These are phyloP conservation scores for Stemphylium beticola DNA, from an alignment of 2,329 filamentous ascomycete genomes.

Conservation along the genomic window DNA sequence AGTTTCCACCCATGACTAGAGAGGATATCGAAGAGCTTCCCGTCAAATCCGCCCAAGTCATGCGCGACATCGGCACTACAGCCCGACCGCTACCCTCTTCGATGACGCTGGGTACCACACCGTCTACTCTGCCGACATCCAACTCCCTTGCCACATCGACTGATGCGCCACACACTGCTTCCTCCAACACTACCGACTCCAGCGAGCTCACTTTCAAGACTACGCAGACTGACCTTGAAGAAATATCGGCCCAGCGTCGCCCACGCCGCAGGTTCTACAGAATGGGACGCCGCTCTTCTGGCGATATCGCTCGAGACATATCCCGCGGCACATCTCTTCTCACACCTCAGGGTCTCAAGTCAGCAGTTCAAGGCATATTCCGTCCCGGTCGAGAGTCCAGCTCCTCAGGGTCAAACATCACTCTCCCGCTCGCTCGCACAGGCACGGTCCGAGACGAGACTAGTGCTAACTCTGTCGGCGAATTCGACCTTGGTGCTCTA, in stretches of 20 bases:
- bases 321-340: conserved; percentile 21
- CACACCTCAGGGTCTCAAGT: conserved; percentile 34
- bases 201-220: conserved; percentile 41
- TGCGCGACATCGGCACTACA: conserved; percentile 42
- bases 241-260: conserved; percentile 28
- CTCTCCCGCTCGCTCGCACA: conserved; percentile 36
- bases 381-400: conserved; percentile 35
- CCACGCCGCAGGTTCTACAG: conserved; percentile 40
- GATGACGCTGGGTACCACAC: conserved; percentile 3
- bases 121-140: conserved; percentile 15
- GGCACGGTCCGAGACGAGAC: conserved; percentile 28
- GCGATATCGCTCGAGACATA: conserved; percentile 28
- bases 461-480: conserved; percentile 14
- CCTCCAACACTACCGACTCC: conserved; percentile 23
- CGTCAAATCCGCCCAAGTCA: conserved; percentile 42
- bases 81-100: background rate
- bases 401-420: conserved; percentile 43
- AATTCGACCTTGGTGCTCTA: conserved; percentile 37
- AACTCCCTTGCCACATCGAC: conserved; percentile 17
- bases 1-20: conserved; percentile 41
- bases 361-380: conserved; percentile 40
- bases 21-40: conserved; percentile 43
- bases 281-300: conserved; percentile 31
- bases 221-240: conserved; percentile 39
- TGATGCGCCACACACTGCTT: conserved; percentile 18